Conservation (phyloP, 768 basidiomycete species). For the Dacryopinax spathularia region DNA sequence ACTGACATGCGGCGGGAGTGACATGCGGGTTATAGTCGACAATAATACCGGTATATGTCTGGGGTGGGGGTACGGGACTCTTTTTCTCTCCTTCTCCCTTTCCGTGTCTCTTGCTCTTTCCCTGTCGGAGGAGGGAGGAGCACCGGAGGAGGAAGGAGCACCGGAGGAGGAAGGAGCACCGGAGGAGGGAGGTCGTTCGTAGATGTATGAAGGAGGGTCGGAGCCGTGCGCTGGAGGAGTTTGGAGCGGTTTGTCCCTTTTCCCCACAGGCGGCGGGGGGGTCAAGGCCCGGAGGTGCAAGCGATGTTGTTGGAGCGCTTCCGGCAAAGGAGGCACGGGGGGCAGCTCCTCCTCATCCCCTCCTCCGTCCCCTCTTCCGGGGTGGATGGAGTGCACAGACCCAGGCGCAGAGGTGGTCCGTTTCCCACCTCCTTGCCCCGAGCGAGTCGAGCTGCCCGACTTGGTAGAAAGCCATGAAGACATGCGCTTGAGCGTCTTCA, state of each 20-base stretch:
- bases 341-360: neutral
- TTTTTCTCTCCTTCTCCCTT: no score
- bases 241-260: neutral
- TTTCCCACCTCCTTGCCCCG: neutral
- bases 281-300: neutral
- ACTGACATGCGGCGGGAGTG: conserved; percentile 3
- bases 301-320: neutral
- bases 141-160: neutral
- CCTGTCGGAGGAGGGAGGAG: neutral
- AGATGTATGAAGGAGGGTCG: neutral
- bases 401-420: neutral
- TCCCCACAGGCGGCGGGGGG: neutral
- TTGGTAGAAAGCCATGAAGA: neutral
- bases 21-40: neutral
- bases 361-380: no score
- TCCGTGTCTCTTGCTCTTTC: neutral
- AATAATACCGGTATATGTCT: neutral
- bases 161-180: neutral
- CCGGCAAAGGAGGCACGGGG: neutral
- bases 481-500: neutral
- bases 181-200: neutral
- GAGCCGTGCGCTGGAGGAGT: neutral
- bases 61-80: neutral
- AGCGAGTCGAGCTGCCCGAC: neutral
- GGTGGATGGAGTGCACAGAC: neutral